Evolutionary conservation across 2,329 filamentous ascomycete genomes (phyloP).

Genomic region (Triangularia verruculosa): DNA sequence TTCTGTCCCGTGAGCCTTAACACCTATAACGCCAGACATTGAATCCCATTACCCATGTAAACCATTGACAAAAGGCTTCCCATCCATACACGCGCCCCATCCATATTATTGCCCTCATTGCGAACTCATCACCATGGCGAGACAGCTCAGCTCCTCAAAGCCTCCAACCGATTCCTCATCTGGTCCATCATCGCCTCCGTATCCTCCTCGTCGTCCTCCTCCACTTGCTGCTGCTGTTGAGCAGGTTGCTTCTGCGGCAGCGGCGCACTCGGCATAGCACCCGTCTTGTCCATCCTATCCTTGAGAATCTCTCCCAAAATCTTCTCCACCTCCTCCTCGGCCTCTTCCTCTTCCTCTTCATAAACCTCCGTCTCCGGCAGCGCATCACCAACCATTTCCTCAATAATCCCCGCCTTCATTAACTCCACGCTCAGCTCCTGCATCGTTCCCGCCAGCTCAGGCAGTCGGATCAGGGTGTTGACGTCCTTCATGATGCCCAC

Average conservation of each 20-base stretch:
- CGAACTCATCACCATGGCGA: too few species aligned
- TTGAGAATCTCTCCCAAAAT: slow-evolving; percentile 87
- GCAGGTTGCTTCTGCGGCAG: slow-evolving; percentile 49
- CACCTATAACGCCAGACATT: neutral
- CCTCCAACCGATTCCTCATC: slow-evolving; percentile 89
- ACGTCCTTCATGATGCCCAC: slow-evolving; percentile 97
- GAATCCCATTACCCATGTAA: neutral
- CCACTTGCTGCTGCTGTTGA: slow-evolving; percentile 42
- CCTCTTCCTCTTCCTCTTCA: slow-evolving; percentile 72
- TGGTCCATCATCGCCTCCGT: slow-evolving; percentile 88
- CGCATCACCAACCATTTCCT: slow-evolving; percentile 91
- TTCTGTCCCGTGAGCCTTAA: neutral
- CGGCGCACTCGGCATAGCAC: slow-evolving; percentile 54
- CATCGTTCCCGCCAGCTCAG: slow-evolving; percentile 88
- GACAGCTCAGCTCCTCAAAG: slow-evolving; percentile 71
- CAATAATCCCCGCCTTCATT: slow-evolving; percentile 92
- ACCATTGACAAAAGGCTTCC: neutral
- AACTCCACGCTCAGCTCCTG: slow-evolving; percentile 80
- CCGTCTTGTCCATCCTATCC: slow-evolving; percentile 68
- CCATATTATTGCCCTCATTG: neutral
- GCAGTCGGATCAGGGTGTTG: slow-evolving; percentile 78
- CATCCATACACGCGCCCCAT: neutral
- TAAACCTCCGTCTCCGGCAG: slow-evolving; percentile 72
- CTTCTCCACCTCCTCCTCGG: slow-evolving; percentile 82
- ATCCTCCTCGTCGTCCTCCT: slow-evolving; percentile 73